phyloP scores from a whole-genome alignment of 2,329 filamentous ascomycete genomes.

The Fusarium floridanum region DNA sequence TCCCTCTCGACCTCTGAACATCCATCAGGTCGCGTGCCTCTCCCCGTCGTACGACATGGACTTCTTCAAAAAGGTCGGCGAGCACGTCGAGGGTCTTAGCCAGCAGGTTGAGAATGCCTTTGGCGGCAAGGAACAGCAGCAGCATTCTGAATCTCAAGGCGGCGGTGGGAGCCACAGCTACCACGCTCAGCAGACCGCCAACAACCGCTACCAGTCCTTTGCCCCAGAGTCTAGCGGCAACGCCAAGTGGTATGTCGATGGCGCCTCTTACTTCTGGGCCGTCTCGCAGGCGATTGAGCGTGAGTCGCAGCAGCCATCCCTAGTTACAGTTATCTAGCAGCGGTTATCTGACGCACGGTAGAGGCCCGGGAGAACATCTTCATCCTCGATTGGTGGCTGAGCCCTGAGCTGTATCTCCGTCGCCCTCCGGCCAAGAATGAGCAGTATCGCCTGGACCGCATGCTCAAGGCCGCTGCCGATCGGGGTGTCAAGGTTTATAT shows the following conservation, averaged over 20 bases:
- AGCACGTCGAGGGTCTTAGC: slow-evolving; percentile 35
- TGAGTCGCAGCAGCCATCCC: slow-evolving; percentile 44
- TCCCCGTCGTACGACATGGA: slow-evolving; percentile 37
- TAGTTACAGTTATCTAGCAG: neutral
- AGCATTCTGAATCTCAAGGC: slow-evolving; percentile 61
- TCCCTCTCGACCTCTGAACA: slow-evolving; percentile 1
- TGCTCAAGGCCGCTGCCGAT: slow-evolving; percentile 85
- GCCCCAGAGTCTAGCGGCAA: slow-evolving; percentile 79
- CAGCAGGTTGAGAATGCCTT: slow-evolving; percentile 48
- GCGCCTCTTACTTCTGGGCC: slow-evolving; percentile 87
- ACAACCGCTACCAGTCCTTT: slow-evolving; percentile 75
- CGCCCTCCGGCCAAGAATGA: slow-evolving; percentile 86
- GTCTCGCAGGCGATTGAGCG: slow-evolving; percentile 82
- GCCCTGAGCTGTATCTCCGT: slow-evolving; percentile 87
- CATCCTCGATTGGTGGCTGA: slow-evolving; percentile 93
- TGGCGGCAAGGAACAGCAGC: slow-evolving; percentile 55
- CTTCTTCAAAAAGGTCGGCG: slow-evolving; percentile 54
- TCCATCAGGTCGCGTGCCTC: slow-evolving; percentile 6
- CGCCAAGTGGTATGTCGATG: slow-evolving; percentile 90
- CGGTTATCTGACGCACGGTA: slow-evolving; percentile 44
- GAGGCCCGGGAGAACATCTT: slow-evolving; percentile 82
- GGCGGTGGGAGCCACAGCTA: slow-evolving; percentile 56
- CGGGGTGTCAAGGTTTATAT: slow-evolving; percentile 87
- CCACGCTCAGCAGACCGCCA: slow-evolving; percentile 56
- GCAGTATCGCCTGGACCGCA: slow-evolving; percentile 84